These are phyloP conservation scores for Omphalotus olearius DNA, from an alignment of 1,284 basidiomycete genomes.

Conservation along the genomic window DNA sequence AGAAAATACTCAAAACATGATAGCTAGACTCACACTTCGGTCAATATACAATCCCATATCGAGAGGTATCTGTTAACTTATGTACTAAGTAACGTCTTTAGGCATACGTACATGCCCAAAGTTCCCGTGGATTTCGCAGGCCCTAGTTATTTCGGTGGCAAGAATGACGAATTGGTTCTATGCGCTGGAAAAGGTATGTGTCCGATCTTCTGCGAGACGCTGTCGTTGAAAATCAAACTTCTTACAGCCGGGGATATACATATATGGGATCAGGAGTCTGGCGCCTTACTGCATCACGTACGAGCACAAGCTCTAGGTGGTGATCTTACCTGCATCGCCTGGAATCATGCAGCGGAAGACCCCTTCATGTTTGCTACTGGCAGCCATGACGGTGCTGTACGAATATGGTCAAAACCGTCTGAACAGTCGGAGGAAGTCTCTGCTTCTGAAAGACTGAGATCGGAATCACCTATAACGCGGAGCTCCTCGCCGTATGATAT, in stretches of 20 bases:
- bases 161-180: constrained; percentile 69
- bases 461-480: constrained; percentile 10
- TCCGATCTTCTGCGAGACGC: neutral
- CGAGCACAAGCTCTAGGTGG: constrained; percentile 55
- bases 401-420: constrained; percentile 56
- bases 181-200: constrained; percentile 68
- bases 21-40: constrained; percentile 13
- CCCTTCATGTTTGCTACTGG: constrained; percentile 79
- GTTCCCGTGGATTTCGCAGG: constrained; percentile 69
- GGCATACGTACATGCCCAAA: constrained; percentile 73
- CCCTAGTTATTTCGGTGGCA: constrained; percentile 75
- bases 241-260: constrained; percentile 70
- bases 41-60: neutral
- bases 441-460: neutral
- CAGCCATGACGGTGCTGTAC: constrained; percentile 67
- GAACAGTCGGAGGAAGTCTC: neutral
- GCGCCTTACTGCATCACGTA: constrained; percentile 60
- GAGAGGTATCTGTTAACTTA: neutral
- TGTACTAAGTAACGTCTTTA: constrained; percentile 17
- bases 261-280: constrained; percentile 81
- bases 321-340: constrained; percentile 72
- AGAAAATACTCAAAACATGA: constrained; percentile 22
- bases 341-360: constrained; percentile 63
- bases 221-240: neutral
- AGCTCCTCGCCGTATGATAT: constrained; percentile 19